Evolutionary conservation across 345 rosid species (phyloP).

Genomic region (Excoecaria cochinchinensis): DNA sequence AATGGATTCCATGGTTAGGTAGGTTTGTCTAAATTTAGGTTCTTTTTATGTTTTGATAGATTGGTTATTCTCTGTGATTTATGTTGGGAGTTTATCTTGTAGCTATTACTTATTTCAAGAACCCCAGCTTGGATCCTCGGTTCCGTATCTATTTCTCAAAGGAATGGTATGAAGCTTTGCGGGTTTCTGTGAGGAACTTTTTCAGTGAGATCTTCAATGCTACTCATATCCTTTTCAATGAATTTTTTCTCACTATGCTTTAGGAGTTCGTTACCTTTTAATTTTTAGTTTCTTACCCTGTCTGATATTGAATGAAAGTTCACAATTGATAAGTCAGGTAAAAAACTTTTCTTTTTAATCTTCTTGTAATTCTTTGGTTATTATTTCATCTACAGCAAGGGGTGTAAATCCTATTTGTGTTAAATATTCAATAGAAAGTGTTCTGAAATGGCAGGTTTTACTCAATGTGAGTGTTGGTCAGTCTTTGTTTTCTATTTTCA

Average conservation of each 20-base stretch:
- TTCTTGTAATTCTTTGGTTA: neutral
- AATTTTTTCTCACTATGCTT: neutral
- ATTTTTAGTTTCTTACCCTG: neutral
- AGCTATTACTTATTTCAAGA: slow-evolving; percentile 66
- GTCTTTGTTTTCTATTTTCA: too few species aligned
- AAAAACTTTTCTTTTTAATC: neutral
- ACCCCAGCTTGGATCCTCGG: slow-evolving; percentile 58
- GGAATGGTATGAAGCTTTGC: slow-evolving; percentile 67
- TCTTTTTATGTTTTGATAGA: neutral
- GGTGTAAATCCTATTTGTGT: neutral
- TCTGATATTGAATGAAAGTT: neutral
- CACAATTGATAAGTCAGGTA: neutral
- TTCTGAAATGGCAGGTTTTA: too few species aligned
- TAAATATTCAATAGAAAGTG: too few species aligned
- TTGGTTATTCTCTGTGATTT: neutral
- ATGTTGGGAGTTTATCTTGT: slow-evolving; percentile 18
- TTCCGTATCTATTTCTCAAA: slow-evolving; percentile 62
- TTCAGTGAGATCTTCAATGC: slow-evolving; percentile 66
- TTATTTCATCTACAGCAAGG: neutral
- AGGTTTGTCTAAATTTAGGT: slow-evolving; percentile 20
- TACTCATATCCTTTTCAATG: slow-evolving; percentile 62
- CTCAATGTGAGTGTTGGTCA: too few species aligned
- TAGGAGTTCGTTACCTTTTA: neutral
- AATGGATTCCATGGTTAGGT: slow-evolving; percentile 75
- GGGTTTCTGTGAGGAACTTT: slow-evolving; percentile 60